Percentiles rank a stretch among this genome's conserved stretches.
These are phyloP conservation scores for Camelina laxa DNA, from an alignment of 345 rosid genomes.

Conservation along the genomic window DNA sequence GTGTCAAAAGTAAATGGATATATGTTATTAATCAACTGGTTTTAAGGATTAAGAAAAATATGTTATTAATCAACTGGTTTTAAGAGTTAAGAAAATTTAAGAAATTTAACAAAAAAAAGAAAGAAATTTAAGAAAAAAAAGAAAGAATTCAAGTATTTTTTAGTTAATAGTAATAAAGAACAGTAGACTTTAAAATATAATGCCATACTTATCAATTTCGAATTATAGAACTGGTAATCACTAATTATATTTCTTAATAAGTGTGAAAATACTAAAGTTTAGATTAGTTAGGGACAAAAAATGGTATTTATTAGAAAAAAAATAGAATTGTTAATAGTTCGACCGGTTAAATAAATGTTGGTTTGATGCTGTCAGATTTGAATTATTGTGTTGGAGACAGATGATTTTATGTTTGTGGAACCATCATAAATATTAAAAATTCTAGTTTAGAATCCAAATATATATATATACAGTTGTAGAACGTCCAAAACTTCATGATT, in stretches of 20 bases:
- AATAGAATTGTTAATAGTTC: neutral
- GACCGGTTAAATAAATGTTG: neutral
- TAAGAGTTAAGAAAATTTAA: too few relatives aligned
- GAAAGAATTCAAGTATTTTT: too few relatives aligned
- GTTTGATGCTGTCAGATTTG: neutral
- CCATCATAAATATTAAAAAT: neutral
- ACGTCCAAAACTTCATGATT: conserved; percentile 3
- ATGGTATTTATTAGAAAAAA: neutral
- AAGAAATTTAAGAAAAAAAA: too few relatives aligned
- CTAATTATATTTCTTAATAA: too few relatives aligned
- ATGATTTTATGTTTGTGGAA: conserved; percentile 1
- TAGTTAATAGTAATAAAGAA: too few relatives aligned
- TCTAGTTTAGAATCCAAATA: neutral
- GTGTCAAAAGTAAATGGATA: neutral
- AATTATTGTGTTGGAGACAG: neutral
- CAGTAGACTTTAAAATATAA: too few relatives aligned
- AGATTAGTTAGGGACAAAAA: neutral
- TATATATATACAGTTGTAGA: neutral
- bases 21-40: neutral
- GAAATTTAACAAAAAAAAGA: too few relatives aligned
- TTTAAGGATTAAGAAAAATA: neutral
- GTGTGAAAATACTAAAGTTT: too few relatives aligned
- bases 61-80: too few relatives aligned
- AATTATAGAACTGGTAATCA: too few relatives aligned
- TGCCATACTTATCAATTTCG: too few relatives aligned